phyloP scores from a whole-genome alignment of 257 asterid species.

The Solanum chiquidenum region DNA sequence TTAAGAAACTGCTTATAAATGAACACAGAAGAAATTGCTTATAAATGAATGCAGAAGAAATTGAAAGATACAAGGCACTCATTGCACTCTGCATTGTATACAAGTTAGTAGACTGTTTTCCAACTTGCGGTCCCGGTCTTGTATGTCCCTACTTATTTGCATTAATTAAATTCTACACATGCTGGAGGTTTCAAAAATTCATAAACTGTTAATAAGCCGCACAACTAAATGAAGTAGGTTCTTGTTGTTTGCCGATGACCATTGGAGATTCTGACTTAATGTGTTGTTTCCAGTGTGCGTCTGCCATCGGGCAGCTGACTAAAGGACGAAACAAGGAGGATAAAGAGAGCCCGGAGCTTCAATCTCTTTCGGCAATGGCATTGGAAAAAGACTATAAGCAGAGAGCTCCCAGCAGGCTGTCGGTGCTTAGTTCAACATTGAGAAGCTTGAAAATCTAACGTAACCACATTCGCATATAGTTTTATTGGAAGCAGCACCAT shows the following conservation, averaged over 20 bases:
- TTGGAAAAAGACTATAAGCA: constrained; percentile 64
- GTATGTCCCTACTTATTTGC: not conserved
- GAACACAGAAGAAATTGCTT: not conserved
- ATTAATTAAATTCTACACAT: not conserved
- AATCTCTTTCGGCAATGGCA: constrained; percentile 56
- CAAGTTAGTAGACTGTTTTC: not conserved
- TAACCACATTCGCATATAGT: constrained; percentile 13
- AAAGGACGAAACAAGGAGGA: constrained; percentile 90
- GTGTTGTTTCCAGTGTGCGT: constrained; percentile 43
- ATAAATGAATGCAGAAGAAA: not conserved
- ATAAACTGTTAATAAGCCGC: not conserved
- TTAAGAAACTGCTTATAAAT: not conserved
- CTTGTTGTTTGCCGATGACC: not conserved
- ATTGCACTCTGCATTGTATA: not conserved
- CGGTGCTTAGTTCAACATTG: constrained; percentile 44
- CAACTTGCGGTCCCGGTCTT: not conserved
- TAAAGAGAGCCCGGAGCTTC: constrained; percentile 65
- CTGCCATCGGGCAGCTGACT: constrained; percentile 64
- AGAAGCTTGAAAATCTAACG: constrained; percentile 56
- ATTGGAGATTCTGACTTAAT: constrained; percentile 6
- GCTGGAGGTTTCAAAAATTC: not conserved
- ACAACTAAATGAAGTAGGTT: not conserved
- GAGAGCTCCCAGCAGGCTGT: constrained; percentile 46
- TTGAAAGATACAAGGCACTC: not conserved
- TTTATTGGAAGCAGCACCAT: not conserved